Evolutionary conservation across 495 filamentous ascomycete genomes (phyloP).

Genomic region (Aspergillus conjunctus): DNA sequence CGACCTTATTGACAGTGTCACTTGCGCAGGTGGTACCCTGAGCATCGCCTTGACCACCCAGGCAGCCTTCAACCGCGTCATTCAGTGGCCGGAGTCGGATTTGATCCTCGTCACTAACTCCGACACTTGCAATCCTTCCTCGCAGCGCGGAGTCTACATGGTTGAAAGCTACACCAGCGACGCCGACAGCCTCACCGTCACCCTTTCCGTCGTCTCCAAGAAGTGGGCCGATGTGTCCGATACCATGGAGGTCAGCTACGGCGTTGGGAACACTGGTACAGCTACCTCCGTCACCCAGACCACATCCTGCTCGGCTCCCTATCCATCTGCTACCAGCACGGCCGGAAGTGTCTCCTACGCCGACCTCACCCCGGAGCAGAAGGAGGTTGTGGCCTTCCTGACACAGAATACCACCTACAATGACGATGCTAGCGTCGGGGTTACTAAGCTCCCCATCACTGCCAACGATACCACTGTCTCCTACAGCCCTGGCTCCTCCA

Average conservation of each 20-base stretch:
- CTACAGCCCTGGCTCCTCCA: neutral
- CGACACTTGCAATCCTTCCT: neutral
- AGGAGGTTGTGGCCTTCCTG: neutral
- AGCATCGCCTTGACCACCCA: neutral
- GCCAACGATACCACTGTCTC: neutral
- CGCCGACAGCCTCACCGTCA: neutral
- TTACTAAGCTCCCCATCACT: neutral
- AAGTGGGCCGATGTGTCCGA: neutral
- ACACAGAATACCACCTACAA: neutral
- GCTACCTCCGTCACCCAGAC: neutral
- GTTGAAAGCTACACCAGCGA: neutral
- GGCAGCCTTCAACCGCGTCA: neutral
- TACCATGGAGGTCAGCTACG: neutral
- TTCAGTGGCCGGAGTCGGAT: neutral
- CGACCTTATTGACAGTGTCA: neutral
- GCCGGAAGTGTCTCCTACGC: neutral
- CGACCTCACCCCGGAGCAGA: neutral
- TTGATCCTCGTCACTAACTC: neutral
- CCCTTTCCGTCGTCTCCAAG: neutral
- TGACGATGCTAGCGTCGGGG: neutral
- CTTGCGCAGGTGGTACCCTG: neutral
- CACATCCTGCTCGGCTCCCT: neutral
- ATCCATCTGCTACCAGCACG: neutral
- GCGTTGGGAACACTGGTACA: neutral
- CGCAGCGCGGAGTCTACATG: neutral